Percentiles rank a stretch among this genome's conserved stretches.
These are phyloP conservation scores for Suillus placidus DNA, from an alignment of 768 basidiomycete species.

Conservation along the genomic window DNA sequence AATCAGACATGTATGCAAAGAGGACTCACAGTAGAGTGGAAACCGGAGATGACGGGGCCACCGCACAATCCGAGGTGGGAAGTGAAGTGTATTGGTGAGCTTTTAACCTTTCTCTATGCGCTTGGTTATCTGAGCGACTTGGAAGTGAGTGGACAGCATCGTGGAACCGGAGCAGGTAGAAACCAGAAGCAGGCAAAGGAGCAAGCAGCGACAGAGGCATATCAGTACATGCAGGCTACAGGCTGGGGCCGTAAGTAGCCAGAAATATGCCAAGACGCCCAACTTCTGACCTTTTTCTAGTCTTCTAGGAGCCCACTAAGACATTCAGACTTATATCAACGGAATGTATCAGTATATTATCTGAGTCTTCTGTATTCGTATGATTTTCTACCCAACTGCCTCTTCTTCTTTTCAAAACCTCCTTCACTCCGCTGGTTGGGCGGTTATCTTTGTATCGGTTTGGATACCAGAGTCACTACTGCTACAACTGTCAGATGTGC, in stretches of 20 bases:
- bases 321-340: too few relatives aligned
- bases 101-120: not conserved
- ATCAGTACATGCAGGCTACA: slow-evolving; percentile 38
- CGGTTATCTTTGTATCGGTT: not conserved
- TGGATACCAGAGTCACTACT: not conserved
- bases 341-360: slow-evolving; percentile 7
- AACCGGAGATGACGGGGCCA: slow-evolving; percentile 49
- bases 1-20: slow-evolving; percentile 58
- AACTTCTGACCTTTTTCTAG: slow-evolving; percentile 1
- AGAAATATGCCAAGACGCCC: not conserved
- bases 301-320: not conserved
- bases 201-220: slow-evolving; percentile 65
- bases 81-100: slow-evolving; percentile 55
- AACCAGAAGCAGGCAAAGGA: slow-evolving; percentile 71
- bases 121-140: slow-evolving; percentile 7
- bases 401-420: not conserved
- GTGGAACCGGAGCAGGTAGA: slow-evolving; percentile 53
- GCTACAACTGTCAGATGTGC: too few relatives aligned
- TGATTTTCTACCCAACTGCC: not conserved
- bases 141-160: slow-evolving; percentile 53
- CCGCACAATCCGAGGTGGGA: slow-evolving; percentile 60
- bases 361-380: not conserved
- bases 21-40: slow-evolving; percentile 47
- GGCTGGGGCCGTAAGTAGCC: slow-evolving; percentile 48
- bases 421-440: not conserved